Evolutionary conservation across 2,329 filamentous ascomycete species (phyloP).

Genomic region (Monosporascus sp.): DNA sequence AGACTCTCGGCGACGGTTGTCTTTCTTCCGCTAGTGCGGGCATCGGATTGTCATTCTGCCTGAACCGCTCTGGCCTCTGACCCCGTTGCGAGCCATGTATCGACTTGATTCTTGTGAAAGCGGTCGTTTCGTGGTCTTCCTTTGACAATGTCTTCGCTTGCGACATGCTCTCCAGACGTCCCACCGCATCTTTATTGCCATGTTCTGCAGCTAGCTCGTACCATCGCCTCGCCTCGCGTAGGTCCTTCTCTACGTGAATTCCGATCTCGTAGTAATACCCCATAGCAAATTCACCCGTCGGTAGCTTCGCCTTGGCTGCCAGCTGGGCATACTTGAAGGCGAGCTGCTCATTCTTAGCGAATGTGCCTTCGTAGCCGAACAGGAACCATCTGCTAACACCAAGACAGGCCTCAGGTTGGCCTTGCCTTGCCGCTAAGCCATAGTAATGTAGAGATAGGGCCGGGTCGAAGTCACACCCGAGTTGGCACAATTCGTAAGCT

Average conservation of each 20-base stretch:
- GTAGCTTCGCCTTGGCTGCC: slow-evolving; percentile 73
- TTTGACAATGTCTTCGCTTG: slow-evolving; percentile 81
- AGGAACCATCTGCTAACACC: slow-evolving; percentile 98
- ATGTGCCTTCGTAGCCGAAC: slow-evolving; percentile 86
- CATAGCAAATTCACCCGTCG: slow-evolving; percentile 92
- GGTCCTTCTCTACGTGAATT: slow-evolving; percentile 79
- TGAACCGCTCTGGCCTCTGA: slow-evolving; percentile 54
- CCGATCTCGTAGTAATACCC: slow-evolving; percentile 98
- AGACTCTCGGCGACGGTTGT: slow-evolving; percentile 27
- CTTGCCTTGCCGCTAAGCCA: slow-evolving; percentile 83
- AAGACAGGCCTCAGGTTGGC: slow-evolving; percentile 88
- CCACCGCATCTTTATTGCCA: slow-evolving; percentile 83
- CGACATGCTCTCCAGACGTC: slow-evolving; percentile 76
- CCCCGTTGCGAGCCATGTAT: slow-evolving; percentile 66
- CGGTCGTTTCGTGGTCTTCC: slow-evolving; percentile 87
- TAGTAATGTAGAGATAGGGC: slow-evolving; percentile 94
- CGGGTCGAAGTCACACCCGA: slow-evolving; percentile 92
- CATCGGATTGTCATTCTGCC: slow-evolving; percentile 39
- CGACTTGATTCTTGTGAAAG: slow-evolving; percentile 81
- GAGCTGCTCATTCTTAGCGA: slow-evolving; percentile 91
- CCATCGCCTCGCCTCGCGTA: slow-evolving; percentile 80
- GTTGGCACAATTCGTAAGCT: slow-evolving; percentile 87
- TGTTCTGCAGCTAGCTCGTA: slow-evolving; percentile 85
- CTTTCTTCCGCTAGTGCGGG: slow-evolving; percentile 43
- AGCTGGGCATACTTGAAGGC: slow-evolving; percentile 88